phyloP scores from a whole-genome alignment of 441 rosid genomes.

The Isatis lusitanica region DNA sequence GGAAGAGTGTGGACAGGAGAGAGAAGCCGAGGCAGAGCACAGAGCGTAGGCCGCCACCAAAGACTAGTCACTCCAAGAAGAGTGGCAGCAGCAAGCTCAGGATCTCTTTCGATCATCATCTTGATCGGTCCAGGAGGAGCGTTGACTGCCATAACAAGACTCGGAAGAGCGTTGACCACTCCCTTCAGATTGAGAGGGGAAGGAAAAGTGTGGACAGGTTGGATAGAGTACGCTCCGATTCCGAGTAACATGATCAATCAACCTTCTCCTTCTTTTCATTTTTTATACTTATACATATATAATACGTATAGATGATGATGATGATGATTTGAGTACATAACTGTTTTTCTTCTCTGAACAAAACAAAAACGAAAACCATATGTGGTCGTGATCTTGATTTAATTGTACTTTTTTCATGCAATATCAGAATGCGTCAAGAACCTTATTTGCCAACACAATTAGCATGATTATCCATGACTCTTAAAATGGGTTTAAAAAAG shows the following conservation, averaged over 20 bases:
- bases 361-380: background rate
- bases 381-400: background rate
- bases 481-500: too few relatives aligned
- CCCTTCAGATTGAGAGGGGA: constrained; percentile 53
- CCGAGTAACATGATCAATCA: constrained; percentile 32
- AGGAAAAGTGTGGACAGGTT: constrained; percentile 57
- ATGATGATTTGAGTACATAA: constrained; percentile 6
- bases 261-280: background rate
- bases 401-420: constrained; percentile 8
- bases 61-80: constrained; percentile 38
- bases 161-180: constrained; percentile 65
- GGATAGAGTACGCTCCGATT: constrained; percentile 62
- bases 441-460: background rate
- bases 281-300: background rate
- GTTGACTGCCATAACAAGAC: constrained; percentile 83
- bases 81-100: constrained; percentile 57
- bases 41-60: constrained; percentile 62
- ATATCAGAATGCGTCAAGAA: background rate
- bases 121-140: constrained; percentile 81
- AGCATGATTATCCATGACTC: too few relatives aligned
- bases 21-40: constrained; percentile 88
- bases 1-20: constrained; percentile 81
- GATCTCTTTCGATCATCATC: constrained; percentile 55
- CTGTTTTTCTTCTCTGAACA: background rate
- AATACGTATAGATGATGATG: constrained; percentile 14